These are phyloP conservation scores for Lactarius hatsudake DNA, from an alignment of 768 basidiomycete genomes.

Conservation along the genomic window DNA sequence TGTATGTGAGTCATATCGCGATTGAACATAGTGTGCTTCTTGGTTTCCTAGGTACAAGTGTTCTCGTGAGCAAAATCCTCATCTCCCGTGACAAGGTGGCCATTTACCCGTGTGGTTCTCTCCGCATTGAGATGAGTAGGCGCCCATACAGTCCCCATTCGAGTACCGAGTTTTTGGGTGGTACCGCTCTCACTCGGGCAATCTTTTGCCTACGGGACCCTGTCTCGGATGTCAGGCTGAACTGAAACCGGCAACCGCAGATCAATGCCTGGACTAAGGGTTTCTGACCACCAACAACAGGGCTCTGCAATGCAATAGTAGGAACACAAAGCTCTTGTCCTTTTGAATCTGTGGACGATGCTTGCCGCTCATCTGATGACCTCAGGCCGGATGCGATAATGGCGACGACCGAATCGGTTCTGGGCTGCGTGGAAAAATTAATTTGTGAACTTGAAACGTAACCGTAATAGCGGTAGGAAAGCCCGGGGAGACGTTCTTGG, in stretches of 20 bases:
- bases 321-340: not conserved
- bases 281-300: not conserved
- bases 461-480: not conserved
- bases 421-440: not conserved
- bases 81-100: not conserved
- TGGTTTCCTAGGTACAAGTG: constrained; percentile 4
- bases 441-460: not conserved
- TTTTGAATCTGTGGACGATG: not conserved
- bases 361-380: not conserved
- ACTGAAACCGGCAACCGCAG: not conserved
- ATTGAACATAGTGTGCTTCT: constrained; percentile 6
- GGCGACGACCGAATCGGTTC: not conserved
- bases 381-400: not conserved
- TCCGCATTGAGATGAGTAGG: not conserved
- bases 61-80: not conserved
- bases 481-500: not conserved
- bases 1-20: constrained; percentile 19
- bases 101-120: not conserved
- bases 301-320: not conserved
- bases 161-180: not conserved
- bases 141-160: not conserved
- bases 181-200: not conserved
- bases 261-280: not conserved
- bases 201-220: constrained; percentile 7
- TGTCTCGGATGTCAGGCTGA: not conserved